Evolutionary conservation across 2,329 filamentous ascomycete species (phyloP), one percentile per base, ranked within the genome.

Genomic region (Fusarium equiseti): DNA sequence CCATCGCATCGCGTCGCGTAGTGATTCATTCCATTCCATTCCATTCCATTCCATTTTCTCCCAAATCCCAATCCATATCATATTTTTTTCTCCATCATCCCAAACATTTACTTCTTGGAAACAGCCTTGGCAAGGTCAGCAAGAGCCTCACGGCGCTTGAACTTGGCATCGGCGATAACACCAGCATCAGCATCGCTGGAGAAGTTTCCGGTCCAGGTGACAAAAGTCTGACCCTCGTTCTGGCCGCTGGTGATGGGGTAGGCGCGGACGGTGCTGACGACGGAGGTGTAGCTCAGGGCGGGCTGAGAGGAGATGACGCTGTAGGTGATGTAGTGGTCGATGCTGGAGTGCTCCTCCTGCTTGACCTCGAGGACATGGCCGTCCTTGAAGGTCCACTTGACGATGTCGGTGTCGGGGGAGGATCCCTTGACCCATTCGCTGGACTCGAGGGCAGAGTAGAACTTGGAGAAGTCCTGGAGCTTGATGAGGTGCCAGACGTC

Each of bases 301-400:
- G 90, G 90, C 80, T 88, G 83, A 27, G 89, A 85, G 12, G 88
- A 86, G 81, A 93, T 92, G 81, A 92, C 83, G 68, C 87, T 89
- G 85, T 92, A 93, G 64, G 90, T 92, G 81, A 93, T 91, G 84
- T 86, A 92, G 84, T 92, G 90, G 78, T 92, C 88, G 83, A 92
- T 90, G 70, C 85, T 86, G 89, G 88, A 91, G 82, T 92, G 90
- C 83, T 92, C 91, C 81, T 93, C 91, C 83, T 91, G 89, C 88
- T 92, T 92, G 72, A 93, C 88, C 79, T 92, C 90, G 22, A 91
- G 81, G 59, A 88, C 85, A 29, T 87, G 89, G 52, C 89, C 90
- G 75, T 93, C 91, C 79, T 89, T 89, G 84, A 92, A 93, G 22
- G 85, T 87, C 90, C 90, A 92, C 79, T 87, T 86, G 75, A 91